phyloP scores from a whole-genome alignment of 352 stramenopile genomes.

The Phytophthora gonapodyides region DNA sequence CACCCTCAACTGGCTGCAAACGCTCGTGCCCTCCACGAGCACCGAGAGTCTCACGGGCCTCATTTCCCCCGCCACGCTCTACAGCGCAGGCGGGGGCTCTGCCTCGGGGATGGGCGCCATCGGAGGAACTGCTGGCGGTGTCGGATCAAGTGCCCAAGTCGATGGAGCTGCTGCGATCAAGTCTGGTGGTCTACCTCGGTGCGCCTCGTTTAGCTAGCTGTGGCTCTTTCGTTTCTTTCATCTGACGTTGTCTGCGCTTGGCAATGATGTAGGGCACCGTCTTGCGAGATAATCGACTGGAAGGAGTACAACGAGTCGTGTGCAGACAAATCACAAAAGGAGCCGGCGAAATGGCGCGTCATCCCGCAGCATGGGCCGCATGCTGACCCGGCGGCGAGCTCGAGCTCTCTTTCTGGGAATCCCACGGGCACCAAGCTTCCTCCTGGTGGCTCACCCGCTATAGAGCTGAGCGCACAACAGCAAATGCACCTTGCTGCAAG shows the following conservation, averaged over 20 bases:
- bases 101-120: conserved; percentile 20
- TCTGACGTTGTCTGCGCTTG: conserved; percentile 1
- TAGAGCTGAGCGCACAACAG: conserved; percentile 43
- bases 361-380: conserved; percentile 81
- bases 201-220: conserved; percentile 1
- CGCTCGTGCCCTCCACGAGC: conserved; percentile 65
- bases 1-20: conserved; percentile 81
- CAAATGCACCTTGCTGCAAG: conserved; percentile 49
- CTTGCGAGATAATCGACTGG: conserved; percentile 86
- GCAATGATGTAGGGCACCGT: conserved; percentile 43
- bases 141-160: conserved; percentile 17
- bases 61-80: conserved; percentile 59
- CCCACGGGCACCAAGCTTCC: conserved; percentile 29
- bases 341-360: conserved; percentile 69
- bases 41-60: conserved; percentile 66
- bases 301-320: conserved; percentile 82
- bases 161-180: conserved; percentile 21
- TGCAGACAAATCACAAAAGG: conserved; percentile 62
- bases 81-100: conserved; percentile 28
- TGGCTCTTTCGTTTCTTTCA: neutral
- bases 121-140: conserved; percentile 17
- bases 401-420: conserved; percentile 4
- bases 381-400: conserved; percentile 38
- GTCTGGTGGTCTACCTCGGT: conserved; percentile 39
- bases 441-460: conserved; percentile 13